Base-by-base conservation (phyloP, 139 green algal genomes). In the Haematococcus lacustris region DNA sequence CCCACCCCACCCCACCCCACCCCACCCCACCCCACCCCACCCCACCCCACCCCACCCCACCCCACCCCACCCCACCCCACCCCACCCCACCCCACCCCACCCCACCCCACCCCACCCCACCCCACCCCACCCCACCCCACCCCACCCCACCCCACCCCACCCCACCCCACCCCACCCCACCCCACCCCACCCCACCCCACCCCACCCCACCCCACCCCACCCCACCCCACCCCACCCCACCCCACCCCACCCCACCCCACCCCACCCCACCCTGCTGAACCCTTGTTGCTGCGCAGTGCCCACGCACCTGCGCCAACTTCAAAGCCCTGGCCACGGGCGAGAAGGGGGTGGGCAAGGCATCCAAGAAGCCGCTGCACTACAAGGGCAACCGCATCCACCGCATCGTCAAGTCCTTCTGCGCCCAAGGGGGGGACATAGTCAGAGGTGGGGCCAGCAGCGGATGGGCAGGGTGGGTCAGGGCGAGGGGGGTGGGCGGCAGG, bases 341-440 rank as follows among this genome's bases (percentile, higher is more conserved):
- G 71, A 88, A 87, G 72, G 90, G 91, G 0, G 73, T 85, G 23
- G 87, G 90, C 67, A 93, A 93, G 70, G 73, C 78, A 1, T 85
- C 66, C 67, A 89, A 89, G 68, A 95, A 94, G 80, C 77, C 86
- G 26, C 78, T 97, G 78, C 90, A 97, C 77, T 93, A 88, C 77
- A 86, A 88, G 79, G 82, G 73, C 35, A 47, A 32, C 38, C 77
- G 70, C 33, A 91, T 97, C 79, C 89, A 95, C 73, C 83, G 91
- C 30, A 88, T 95, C 30, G 85, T 91, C 2, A 85, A 81, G 28
- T 83, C 82, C 38, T 95, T 95, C 73, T 83, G 87, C 60, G 86
- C 76, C n/a, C 91, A 97, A 59, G 89, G 89, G 1, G 91, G 90
- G 0, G 90, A 97, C 68, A 77, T 95, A 30, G 87, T 92, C 0